phyloP scores from a whole-genome alignment of 768 basidiomycete species.

The Agaricus bisporus region DNA sequence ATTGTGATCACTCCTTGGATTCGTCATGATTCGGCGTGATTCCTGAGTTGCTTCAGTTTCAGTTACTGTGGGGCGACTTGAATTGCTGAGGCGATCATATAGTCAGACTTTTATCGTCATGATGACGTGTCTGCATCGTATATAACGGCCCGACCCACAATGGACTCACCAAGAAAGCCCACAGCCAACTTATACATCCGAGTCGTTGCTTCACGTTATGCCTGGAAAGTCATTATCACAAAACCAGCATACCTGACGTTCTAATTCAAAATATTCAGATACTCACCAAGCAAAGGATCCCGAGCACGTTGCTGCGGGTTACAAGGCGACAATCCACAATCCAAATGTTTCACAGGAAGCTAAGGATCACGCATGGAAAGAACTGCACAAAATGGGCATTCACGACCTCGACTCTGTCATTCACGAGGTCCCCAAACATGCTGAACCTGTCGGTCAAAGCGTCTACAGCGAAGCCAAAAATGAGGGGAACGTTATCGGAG shows the following conservation, averaged over 20 bases:
- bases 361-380: constrained; percentile 36
- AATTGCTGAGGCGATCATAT: too few species aligned
- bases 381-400: constrained; percentile 24
- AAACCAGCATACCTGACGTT: not conserved
- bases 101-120: too few species aligned
- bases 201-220: too few species aligned
- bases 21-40: too few species aligned
- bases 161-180: too few species aligned
- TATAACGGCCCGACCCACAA: too few species aligned
- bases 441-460: constrained; percentile 1
- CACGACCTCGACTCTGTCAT: not conserved
- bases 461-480: constrained; percentile 7
- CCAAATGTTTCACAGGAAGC: constrained; percentile 48
- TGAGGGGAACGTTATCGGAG: constrained; percentile 13
- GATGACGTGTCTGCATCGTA: too few species aligned
- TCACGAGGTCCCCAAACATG: not conserved
- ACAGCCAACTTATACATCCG: too few species aligned
- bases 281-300: constrained; percentile 11
- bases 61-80: too few species aligned
- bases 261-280: not conserved
- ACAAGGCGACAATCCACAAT: constrained; percentile 51
- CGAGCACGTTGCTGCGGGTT: constrained; percentile 32
- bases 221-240: too few species aligned
- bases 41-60: too few species aligned
- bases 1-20: too few species aligned